Evolutionary conservation across 2,329 filamentous ascomycete species (phyloP).

Genomic region (Ceratocystis huliohia): DNA sequence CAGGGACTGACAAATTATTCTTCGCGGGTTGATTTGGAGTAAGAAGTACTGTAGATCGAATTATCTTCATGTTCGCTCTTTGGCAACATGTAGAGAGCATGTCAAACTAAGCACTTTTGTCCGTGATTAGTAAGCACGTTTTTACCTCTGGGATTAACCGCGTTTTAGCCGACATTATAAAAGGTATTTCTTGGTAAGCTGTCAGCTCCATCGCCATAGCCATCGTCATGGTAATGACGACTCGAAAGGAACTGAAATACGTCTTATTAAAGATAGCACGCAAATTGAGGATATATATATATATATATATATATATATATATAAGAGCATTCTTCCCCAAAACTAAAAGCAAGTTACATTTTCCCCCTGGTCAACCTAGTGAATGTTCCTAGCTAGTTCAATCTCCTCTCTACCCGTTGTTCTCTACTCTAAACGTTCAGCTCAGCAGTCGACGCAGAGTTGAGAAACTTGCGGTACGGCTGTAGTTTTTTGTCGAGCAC

Average conservation of each 20-base stretch:
- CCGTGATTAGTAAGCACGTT: not conserved
- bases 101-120: not conserved
- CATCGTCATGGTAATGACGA: no score
- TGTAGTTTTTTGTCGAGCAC: conserved; percentile 30
- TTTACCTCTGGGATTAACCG: not conserved
- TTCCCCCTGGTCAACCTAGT: not conserved
- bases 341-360: no score
- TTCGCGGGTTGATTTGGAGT: not conserved
- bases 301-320: no score
- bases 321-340: no score
- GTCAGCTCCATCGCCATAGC: not conserved
- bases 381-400: not conserved
- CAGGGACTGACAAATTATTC: not conserved
- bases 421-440: conserved; percentile 28
- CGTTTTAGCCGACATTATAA: not conserved
- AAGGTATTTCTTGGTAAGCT: not conserved
- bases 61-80: not conserved
- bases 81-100: not conserved
- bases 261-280: no score
- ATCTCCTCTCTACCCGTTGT: not conserved
- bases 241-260: no score
- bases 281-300: no score
- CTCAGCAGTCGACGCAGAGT: conserved; percentile 28
- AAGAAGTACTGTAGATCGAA: not conserved
- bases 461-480: conserved; percentile 31